phyloP scores from a whole-genome alignment of 1,284 basidiomycete genomes.

The Kwoniella shivajii region DNA sequence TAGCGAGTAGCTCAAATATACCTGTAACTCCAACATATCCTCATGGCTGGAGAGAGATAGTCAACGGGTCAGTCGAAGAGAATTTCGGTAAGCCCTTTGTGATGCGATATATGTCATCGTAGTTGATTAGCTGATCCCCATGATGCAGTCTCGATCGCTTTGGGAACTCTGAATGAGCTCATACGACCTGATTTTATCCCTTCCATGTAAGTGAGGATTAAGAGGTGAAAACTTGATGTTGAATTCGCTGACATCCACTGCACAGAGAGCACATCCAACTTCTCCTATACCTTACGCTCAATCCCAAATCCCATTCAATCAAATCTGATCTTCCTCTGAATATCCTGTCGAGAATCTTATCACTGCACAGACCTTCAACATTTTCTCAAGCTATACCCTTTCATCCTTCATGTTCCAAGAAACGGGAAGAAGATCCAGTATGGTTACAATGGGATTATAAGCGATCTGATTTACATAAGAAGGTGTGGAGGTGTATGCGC shows the following conservation, averaged over 20 bases:
- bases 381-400: slow-evolving; percentile 16
- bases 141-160: slow-evolving; percentile 15
- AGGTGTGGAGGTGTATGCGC: slow-evolving; percentile 14
- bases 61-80: slow-evolving; percentile 21
- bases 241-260: background rate
- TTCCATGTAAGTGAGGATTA: background rate
- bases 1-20: no score
- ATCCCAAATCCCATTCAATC: background rate
- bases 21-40: slow-evolving; percentile 7
- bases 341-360: slow-evolving; percentile 24
- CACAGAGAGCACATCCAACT: slow-evolving; percentile 38
- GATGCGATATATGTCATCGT: background rate
- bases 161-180: slow-evolving; percentile 13
- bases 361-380: slow-evolving; percentile 11
- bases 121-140: background rate
- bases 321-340: slow-evolving; percentile 17
- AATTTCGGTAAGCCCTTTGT: slow-evolving; percentile 15
- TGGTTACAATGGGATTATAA: slow-evolving; percentile 17
- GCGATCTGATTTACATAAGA: slow-evolving; percentile 12
- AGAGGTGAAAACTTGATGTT: no score
- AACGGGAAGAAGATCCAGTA: background rate
- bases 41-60: slow-evolving; percentile 18
- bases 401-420: slow-evolving; percentile 7
- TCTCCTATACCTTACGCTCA: slow-evolving; percentile 30
- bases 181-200: slow-evolving; percentile 10